A percentile compares a stretch with the other conserved stretches of the same genome.
phyloP scores from a whole-genome alignment of 345 rosid species.

The Noccaea bulbosa region DNA sequence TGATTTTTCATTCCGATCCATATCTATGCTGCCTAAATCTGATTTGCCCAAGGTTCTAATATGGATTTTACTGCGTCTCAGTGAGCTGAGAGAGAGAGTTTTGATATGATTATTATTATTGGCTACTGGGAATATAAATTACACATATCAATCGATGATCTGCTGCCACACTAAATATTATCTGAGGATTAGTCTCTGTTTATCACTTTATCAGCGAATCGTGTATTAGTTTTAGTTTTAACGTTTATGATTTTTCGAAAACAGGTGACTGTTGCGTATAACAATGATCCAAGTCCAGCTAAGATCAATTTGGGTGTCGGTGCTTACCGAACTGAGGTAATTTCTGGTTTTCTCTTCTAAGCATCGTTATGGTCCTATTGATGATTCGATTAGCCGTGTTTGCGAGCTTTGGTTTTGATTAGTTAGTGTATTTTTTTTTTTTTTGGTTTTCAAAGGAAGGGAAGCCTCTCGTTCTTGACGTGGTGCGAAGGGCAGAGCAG shows the following conservation, averaged over 20 bases:
- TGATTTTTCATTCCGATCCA: conserved; percentile 10
- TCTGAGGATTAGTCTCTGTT: not conserved
- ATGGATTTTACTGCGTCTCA: not conserved
- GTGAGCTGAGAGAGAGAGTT: not conserved
- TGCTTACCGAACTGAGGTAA: conserved; percentile 96
- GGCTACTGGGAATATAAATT: not conserved
- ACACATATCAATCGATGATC: conserved; percentile 4
- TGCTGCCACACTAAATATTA: not conserved
- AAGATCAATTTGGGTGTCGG: conserved; percentile 96
- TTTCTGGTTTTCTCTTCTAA: conserved; percentile 5
- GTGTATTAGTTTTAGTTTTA: not conserved
- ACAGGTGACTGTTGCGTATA: conserved; percentile 88
- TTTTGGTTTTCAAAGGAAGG: conserved; percentile 71
- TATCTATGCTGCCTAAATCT: not conserved
- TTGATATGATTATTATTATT: not conserved
- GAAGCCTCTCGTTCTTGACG: conserved; percentile 82
- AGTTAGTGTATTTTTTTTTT: not conserved
- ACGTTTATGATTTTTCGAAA: not conserved
- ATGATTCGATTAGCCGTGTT: conserved; percentile 24
- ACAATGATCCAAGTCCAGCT: conserved; percentile 84
- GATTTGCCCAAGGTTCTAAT: not conserved
- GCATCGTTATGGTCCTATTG: not conserved
- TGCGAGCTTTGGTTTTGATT: conserved; percentile 6
- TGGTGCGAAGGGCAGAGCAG: conserved; percentile 84
- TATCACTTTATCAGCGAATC: conserved; percentile 8